Base-by-base conservation (phyloP, 805 yeast species). In the Grigorovia yakushimaensis region DNA sequence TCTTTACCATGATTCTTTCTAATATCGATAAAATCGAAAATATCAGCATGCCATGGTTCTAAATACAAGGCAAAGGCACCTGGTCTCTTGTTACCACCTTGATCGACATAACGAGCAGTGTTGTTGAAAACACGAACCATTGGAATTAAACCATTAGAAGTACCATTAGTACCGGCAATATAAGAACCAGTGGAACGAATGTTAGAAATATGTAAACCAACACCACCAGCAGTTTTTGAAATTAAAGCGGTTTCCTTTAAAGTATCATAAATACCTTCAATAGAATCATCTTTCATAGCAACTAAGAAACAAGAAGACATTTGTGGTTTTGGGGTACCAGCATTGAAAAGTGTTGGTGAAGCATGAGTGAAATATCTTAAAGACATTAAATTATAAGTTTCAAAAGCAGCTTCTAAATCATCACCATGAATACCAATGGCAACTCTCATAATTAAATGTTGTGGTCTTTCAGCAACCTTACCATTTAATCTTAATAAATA, bases 21-120 rank as follows among this genome's bases (percentile, higher is more conserved):
- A 54, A 91, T 72, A 49, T 89, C 91, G 46, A 91, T 66, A 59
- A 91, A 83, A 50, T 85, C 95, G 64, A 87, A 84, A 35, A 91
- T 74, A 59, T 91, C 98, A 10, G 84, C 78, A 63, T 91, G 98
- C 98, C 98, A 91, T 47, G 98, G 97, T 69, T 91, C 98, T 36
- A 91, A 66, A 67, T 89, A 91, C 36, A 88, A 69, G 35, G 96
- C 96, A 67, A 91, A 85, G 3, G 98, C 98, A 52, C 98, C 98
- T 0, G 98, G 98, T 60, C 98, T 75, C 68, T 89, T 89, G 70
- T 91, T 91, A 47, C 98, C 98, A 52, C 98, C 98, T 73, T 91
- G 98, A 60, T 91, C 98, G 39, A 91, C 98, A 61, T 89, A 91
- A 57, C 96, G 78, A 18, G 98, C 98, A 22, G 98, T 88, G 68